Conservation (phyloP, 1,284 basidiomycete species). For the Rhizopogon parksii region DNA sequence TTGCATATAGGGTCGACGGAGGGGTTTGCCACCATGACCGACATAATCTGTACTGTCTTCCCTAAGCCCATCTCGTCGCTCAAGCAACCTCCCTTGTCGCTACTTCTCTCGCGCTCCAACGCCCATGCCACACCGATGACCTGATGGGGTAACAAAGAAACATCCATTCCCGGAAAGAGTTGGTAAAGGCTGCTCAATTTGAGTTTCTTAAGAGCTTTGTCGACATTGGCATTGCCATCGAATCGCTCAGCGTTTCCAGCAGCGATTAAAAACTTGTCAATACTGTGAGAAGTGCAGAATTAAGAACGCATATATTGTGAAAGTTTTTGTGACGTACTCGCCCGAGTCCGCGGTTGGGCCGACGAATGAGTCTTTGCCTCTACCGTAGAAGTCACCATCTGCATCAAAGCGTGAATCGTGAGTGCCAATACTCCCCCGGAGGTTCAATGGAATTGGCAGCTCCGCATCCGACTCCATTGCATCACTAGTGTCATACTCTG, state of each 20-base stretch:
- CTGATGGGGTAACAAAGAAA: constrained; percentile 59
- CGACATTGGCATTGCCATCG: constrained; percentile 47
- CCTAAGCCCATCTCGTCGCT: constrained; percentile 73
- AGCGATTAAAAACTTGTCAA: constrained; percentile 46
- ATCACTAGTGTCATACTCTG: background rate
- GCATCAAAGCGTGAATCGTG: constrained; percentile 29
- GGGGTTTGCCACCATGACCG: constrained; percentile 39
- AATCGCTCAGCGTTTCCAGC: constrained; percentile 52
- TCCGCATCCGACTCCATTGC: background rate
- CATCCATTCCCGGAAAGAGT: constrained; percentile 44
- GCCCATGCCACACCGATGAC: constrained; percentile 64
- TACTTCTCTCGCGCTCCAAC: constrained; percentile 46
- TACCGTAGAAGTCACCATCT: constrained; percentile 40
- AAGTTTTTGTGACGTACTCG: constrained; percentile 29
- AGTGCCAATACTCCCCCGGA: constrained; percentile 11
- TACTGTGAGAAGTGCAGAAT: constrained; percentile 26
- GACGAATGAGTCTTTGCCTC: constrained; percentile 37
- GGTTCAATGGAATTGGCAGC: background rate
- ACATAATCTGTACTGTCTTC: constrained; percentile 50
- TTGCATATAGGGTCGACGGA: constrained; percentile 38
- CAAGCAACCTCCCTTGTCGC: constrained; percentile 52
- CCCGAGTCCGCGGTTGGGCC: constrained; percentile 41
- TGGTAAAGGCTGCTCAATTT: constrained; percentile 36
- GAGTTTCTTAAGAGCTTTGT: constrained; percentile 40
- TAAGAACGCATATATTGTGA: background rate